phyloP scores from a whole-genome alignment of 169 alveolate species.

The Plasmodium blacklocki region DNA sequence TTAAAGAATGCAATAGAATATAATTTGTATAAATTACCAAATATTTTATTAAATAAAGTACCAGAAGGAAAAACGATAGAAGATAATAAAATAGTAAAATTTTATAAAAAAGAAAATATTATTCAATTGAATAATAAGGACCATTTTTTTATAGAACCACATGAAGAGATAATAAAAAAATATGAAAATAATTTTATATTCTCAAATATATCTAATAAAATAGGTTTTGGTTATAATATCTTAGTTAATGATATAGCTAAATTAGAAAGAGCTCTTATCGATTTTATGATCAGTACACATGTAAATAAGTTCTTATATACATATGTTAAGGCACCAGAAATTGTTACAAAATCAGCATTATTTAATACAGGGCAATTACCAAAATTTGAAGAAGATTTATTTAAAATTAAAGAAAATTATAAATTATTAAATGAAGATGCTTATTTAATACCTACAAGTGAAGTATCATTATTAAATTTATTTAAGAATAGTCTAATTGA shows the following conservation, averaged over 20 bases:
- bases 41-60: slow-evolving; percentile 45
- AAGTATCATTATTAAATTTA: slow-evolving; percentile 82
- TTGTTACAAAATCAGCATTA: slow-evolving; percentile 78
- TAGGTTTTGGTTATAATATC: slow-evolving; percentile 73
- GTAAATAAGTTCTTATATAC: slow-evolving; percentile 79
- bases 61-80: slow-evolving; percentile 35
- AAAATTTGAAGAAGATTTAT: slow-evolving; percentile 84
- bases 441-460: slow-evolving; percentile 87
- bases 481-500: slow-evolving; percentile 69
- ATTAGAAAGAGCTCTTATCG: slow-evolving; percentile 81
- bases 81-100: slow-evolving; percentile 46
- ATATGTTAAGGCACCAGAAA: slow-evolving; percentile 81
- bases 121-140: not conserved
- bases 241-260: slow-evolving; percentile 74
- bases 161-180: slow-evolving; percentile 69
- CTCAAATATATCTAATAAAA: slow-evolving; percentile 71
- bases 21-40: slow-evolving; percentile 45
- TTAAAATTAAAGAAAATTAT: slow-evolving; percentile 79
- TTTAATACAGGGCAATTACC: slow-evolving; percentile 84
- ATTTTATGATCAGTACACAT: slow-evolving; percentile 83
- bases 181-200: slow-evolving; percentile 53
- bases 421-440: slow-evolving; percentile 81
- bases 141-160: slow-evolving; percentile 14
- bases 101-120: slow-evolving; percentile 38
- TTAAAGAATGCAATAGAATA: slow-evolving; percentile 34